Evolutionary conservation across 495 filamentous ascomycete species (phyloP).

Genomic region (Haplographium delicatum): DNA sequence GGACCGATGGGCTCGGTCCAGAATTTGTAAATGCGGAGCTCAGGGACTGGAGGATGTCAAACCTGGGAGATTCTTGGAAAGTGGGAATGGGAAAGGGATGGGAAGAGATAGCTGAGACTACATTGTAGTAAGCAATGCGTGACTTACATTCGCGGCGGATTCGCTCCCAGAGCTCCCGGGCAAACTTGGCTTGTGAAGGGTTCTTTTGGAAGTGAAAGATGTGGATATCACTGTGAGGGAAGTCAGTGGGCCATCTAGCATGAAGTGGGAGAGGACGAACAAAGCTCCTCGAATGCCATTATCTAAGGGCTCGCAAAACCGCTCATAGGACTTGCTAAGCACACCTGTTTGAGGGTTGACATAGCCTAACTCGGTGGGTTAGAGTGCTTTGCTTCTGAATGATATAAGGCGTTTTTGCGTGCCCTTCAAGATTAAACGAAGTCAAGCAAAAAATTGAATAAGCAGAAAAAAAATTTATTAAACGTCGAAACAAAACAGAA

Average conservation of each 20-base stretch:
- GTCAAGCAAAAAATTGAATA: too few relatives aligned
- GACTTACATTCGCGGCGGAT: slow-evolving; percentile 72
- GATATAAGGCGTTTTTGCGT: too few relatives aligned
- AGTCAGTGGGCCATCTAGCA: background rate
- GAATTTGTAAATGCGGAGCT: slow-evolving; percentile 74
- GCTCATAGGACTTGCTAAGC: slow-evolving; percentile 58
- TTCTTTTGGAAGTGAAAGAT: slow-evolving; percentile 74
- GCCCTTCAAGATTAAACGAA: too few relatives aligned
- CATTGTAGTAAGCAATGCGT: too few relatives aligned
- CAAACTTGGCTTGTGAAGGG: slow-evolving; percentile 56
- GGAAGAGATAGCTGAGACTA: too few relatives aligned
- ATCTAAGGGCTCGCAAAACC: slow-evolving; percentile 58
- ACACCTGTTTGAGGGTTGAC: slow-evolving; percentile 52
- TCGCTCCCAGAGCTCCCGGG: slow-evolving; percentile 66
- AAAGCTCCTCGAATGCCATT: slow-evolving; percentile 56
- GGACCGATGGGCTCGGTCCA: slow-evolving; percentile 77
- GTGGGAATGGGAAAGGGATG: background rate
- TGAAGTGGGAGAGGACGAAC: slow-evolving; percentile 31
- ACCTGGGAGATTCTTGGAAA: too few relatives aligned
- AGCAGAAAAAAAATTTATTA: too few relatives aligned
- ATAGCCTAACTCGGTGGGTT: slow-evolving; percentile 41
- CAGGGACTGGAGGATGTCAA: slow-evolving; percentile 57
- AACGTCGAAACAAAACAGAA: too few relatives aligned
- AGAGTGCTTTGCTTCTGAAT: too few relatives aligned
- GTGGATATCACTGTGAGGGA: slow-evolving; percentile 61